Conservation (phyloP, 345 rosid genomes). For the Syzygium aromaticum region DNA sequence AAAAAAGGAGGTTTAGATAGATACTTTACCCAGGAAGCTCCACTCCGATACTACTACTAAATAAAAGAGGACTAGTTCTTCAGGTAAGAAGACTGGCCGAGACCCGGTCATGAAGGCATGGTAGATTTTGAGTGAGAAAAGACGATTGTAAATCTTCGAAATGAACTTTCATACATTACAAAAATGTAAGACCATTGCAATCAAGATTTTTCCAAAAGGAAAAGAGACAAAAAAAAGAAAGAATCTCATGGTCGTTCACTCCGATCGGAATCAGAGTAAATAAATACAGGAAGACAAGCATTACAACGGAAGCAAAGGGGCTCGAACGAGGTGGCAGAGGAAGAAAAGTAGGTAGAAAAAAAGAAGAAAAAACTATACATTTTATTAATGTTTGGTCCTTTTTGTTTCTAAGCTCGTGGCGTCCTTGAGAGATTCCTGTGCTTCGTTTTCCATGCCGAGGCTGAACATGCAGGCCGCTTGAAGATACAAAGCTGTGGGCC, state of each 20-base stretch:
- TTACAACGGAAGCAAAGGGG: background rate
- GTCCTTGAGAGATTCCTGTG: slow-evolving; percentile 73
- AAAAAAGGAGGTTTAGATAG: background rate
- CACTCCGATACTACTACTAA: background rate
- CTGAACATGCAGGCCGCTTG: slow-evolving; percentile 80
- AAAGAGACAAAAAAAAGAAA: background rate
- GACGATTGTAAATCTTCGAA: background rate
- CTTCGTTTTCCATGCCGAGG: slow-evolving; percentile 86
- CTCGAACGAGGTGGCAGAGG: background rate
- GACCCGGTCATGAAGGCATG: background rate
- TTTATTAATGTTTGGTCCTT: slow-evolving; percentile 33
- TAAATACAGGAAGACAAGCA: slow-evolving; percentile 6
- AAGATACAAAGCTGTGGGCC: slow-evolving; percentile 73
- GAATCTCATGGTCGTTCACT: background rate
- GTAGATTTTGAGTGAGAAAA: background rate
- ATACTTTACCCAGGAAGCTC: background rate
- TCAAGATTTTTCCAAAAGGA: background rate
- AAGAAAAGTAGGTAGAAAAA: background rate
- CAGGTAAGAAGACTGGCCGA: background rate
- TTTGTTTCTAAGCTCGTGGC: slow-evolving; percentile 63
- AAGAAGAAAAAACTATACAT: slow-evolving; percentile 26
- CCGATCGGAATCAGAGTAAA: background rate
- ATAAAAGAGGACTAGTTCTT: background rate
- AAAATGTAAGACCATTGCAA: background rate
- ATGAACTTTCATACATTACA: background rate